Evolutionary conservation across 2,329 filamentous ascomycete genomes (phyloP), one percentile per base, ranked within the genome.

Genomic region (Arthrobotrys pseudoclavata): DNA sequence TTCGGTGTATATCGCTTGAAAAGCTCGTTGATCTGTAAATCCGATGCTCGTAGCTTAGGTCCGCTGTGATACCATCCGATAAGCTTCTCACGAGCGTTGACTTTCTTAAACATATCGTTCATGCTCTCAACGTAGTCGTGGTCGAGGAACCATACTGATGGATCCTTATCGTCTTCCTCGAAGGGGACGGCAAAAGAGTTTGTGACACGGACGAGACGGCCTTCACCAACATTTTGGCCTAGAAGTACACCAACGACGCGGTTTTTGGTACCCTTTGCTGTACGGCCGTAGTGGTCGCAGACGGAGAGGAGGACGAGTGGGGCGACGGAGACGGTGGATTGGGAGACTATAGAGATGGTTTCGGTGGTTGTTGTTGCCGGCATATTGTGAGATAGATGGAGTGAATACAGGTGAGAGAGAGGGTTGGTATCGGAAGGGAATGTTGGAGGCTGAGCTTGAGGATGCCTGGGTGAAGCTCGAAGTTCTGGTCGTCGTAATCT

Each of bases 21-120:
- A 76, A 99, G 89, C 86, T 99, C 96, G 86, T 99, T 99, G 91
- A 99, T 97, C 86, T 98, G 93, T 81, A 99, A 87, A 87, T 99
- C 96, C 53, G 96, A 97, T 69, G 94, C 95, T 83, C 96, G 91
- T 83, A 99, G 88, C 88, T 98, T 99, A 45, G 96, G 96, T 48
- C 96, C 96, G 20, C 96, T 97, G 86, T 99, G 96, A 85, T 99
- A 99, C 96, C 96, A 99, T 83, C 96, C 96, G 88, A 99, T 96
- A 84, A 99, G 89, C 90, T 98, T 98, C 87, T 99, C 96, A 80
- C 93, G 88, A 79, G 96, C 96, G 86, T 99, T 99, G 88, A 99
- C 94, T 87, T 98, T 98, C 88, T 99, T 99, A 89, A 99, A 99
- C 96, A 99, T 99, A 85, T 98, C 96, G 86, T 96, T 97, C 96